A percentile compares a stretch with the other conserved stretches of the same genome.
Evolutionary conservation across 768 basidiomycete species (phyloP).

Genomic region (Rhizopogon rudus): DNA sequence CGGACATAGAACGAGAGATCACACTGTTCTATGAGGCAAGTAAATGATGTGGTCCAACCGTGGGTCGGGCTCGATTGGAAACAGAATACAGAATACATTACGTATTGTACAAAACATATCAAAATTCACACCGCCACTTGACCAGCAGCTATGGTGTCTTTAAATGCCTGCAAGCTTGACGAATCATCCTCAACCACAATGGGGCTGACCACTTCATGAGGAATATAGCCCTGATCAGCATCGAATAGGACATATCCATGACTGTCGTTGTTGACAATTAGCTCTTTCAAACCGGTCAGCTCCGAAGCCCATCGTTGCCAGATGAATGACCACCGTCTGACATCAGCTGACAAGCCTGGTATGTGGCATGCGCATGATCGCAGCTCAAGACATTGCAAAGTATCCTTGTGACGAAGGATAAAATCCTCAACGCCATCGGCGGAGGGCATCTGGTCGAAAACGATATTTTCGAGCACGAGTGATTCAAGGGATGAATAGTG

Average conservation of each 20-base stretch:
- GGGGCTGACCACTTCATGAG: conserved; percentile 9
- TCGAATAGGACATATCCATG: conserved; percentile 23
- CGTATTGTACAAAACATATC: neutral
- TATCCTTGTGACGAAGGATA: conserved; percentile 24
- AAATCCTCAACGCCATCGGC: conserved; percentile 25
- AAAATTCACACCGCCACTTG: neutral
- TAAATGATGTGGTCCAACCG: too few relatives aligned
- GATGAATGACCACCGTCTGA: conserved; percentile 22
- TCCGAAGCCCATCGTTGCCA: conserved; percentile 19
- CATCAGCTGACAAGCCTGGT: conserved; percentile 3
- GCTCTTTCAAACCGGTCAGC: conserved; percentile 16
- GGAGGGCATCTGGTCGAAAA: conserved; percentile 19
- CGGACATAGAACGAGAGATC: too few relatives aligned
- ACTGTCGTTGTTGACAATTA: conserved; percentile 9
- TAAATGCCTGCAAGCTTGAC: neutral
- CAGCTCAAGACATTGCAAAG: conserved; percentile 18
- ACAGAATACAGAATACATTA: neutral
- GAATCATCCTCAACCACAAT: neutral
- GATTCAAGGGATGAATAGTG: conserved; percentile 22
- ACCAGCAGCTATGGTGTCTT: neutral
- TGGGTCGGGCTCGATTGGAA: neutral
- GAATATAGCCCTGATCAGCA: conserved; percentile 14
- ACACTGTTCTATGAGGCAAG: too few relatives aligned
- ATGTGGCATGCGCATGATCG: conserved; percentile 20
- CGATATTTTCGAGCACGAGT: conserved; percentile 23